Base-by-base conservation (phyloP, 768 basidiomycete species). In the Crucibulum laeve region DNA sequence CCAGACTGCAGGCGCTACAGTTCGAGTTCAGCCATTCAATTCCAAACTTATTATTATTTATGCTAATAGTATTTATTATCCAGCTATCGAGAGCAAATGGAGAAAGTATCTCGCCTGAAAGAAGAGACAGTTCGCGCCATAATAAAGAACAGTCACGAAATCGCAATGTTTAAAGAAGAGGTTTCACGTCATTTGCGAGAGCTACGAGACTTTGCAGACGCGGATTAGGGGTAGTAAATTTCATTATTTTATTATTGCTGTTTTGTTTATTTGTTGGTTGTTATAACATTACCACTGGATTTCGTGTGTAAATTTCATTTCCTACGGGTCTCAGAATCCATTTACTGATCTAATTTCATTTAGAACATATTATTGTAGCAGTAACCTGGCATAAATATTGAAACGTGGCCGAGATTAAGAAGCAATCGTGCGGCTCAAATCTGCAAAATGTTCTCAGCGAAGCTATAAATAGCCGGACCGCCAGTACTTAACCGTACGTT, bases 61-160 rank as follows among this genome's bases (percentile, higher is more conserved):
- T 17, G 40, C 10, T 18, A 5, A 5, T 8, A 7, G 17, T 21
- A 8, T 37, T 17, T 40, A 11, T 10, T 8, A 8, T 5, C n/a
- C 25, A 91, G 88, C 40, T 86, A 88, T 57, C 79, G 80, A 50
- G 88, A 91, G 55, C 87, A 91, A 54, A 63, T 86, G 10, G 86
- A 87, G 47, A 87, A 84, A 54, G 79, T 86, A 17, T 73, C 76
- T 37, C 76, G 86, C 38, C 57, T 91, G 22, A 84, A 80, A 51
- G 87, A 91, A 43, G 87, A 89, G 53, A 89, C 86, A 0, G 76
- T 87, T 35, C 79, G 86, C 0, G 84, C 83, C 14, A 87, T 91
- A 47, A 77, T 87, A 45, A 91, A 89, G 71, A 89, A 83, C 60
- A 85, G 84, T 53, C 86, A 84, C 49, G 89, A 91, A 49, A 87